phyloP scores from a whole-genome alignment of 495 filamentous ascomycete species.

The Zalerion maritima region DNA sequence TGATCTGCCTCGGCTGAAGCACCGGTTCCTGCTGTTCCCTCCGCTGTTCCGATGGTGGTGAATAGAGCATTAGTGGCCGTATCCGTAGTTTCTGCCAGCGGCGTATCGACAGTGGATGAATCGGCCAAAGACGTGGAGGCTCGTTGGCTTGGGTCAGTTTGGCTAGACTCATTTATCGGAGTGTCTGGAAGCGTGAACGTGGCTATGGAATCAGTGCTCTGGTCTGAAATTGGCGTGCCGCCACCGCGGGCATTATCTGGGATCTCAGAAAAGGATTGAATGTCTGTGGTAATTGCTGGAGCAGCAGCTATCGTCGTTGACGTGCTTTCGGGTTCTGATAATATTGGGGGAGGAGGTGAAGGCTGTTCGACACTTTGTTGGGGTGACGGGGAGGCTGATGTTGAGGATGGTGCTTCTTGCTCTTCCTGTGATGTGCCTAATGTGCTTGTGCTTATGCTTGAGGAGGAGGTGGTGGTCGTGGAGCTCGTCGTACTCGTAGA shows the following conservation, averaged over 20 bases:
- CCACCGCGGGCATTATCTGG: too few relatives aligned
- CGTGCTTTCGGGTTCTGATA: too few relatives aligned
- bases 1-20: conserved; percentile 6
- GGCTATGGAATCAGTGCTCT: too few relatives aligned
- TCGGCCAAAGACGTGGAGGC: not conserved
- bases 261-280: not conserved
- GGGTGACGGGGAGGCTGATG: conserved; percentile 3
- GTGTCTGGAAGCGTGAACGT: too few relatives aligned
- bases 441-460: conserved; percentile 8
- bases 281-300: conserved; percentile 1
- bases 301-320: conserved; percentile 3
- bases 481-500: conserved; percentile 22
- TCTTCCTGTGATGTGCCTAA: conserved; percentile 6
- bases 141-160: not conserved
- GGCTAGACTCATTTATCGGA: not conserved
- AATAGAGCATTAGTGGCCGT: conserved; percentile 5
- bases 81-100: not conserved
- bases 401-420: conserved; percentile 7
- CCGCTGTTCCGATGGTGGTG: conserved; percentile 11
- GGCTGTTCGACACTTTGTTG: too few relatives aligned
- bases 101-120: not conserved
- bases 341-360: too few relatives aligned
- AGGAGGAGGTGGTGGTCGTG: conserved; percentile 7
- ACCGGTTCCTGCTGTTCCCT: conserved; percentile 5
- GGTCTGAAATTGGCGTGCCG: too few relatives aligned